Base-by-base conservation (phyloP, 306 rosid genomes). In the Alnus glutinosa region DNA sequence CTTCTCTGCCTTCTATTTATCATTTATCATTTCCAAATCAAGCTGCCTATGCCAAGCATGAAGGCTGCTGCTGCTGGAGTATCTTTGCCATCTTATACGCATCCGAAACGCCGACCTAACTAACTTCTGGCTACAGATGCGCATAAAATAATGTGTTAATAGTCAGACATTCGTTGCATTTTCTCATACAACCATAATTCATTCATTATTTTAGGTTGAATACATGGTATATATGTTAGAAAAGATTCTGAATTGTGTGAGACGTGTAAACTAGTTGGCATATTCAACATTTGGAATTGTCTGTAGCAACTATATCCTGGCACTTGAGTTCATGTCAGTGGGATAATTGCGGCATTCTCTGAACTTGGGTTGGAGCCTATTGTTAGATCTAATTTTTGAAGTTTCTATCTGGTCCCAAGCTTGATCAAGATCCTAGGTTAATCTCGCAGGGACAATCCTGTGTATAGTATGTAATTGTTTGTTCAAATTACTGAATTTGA, bases 1-100 rank as follows among this genome's bases (percentile, higher is more conserved):
- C 97, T 92, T 82, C 51, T 89, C 72, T 80, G 91, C 57, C 87
- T 94, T 85, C 76, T 84, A 58, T 66, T 81, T 57, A 79, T 90
- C 82, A 92, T 92, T 78, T 84, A 92, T 79, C 78, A 76, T 80
- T 76, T 86, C 84, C 89, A 89, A 83, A 83, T 89, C 62, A 94
- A 90, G 86, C 84, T 94, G 62, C 97, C 97, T 28, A 84, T 90
- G 97, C 90, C 80, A 36, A 81, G 87, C 79, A 89, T 85, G 80
- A 88, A 83, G 79, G 70, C 70, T 74, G 78, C 88, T 57, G 75
- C 80, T 74, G 58, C 83, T 67, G 77, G 86, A 79, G 79, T 58
- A 61, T 84, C 88, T 73, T 73, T 86, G 75, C 88, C 92, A 86
- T 86, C 88, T 3, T 85, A 84, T 78, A 39, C 59, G 80, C 87